phyloP scores from a whole-genome alignment of 2,329 filamentous ascomycete species.

The Calycina marina region DNA sequence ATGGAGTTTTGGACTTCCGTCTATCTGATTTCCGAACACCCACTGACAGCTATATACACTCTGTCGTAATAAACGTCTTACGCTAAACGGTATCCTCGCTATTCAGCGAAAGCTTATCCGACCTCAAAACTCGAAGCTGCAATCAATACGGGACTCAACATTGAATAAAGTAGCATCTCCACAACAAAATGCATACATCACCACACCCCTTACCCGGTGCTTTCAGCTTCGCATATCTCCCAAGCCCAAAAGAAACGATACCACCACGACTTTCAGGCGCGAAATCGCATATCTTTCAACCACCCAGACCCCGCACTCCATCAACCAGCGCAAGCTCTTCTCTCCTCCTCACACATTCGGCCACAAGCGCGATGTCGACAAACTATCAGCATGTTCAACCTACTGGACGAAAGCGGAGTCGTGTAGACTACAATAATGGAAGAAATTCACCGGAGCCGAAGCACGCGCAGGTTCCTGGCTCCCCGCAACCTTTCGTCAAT shows the following conservation, averaged over 20 bases:
- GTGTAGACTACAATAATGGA: conserved; percentile 7
- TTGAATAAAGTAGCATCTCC: too few species aligned
- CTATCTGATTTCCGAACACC: too few species aligned
- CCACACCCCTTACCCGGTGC: conserved; percentile 13
- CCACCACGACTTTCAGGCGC: conserved; percentile 19
- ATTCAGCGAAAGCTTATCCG: too few species aligned
- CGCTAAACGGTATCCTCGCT: too few species aligned
- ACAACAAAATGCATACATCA: conserved; percentile 8
- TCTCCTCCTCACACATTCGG: conserved; percentile 18
- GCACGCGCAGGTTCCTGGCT: conserved; percentile 8
- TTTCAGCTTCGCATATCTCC: conserved; percentile 12
- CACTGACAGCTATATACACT: too few species aligned
- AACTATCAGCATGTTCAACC: background rate
- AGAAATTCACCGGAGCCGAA: conserved; percentile 6
- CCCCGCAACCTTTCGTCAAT: conserved; percentile 32
- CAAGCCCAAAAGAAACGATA: conserved; percentile 7
- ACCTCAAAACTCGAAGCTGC: too few species aligned
- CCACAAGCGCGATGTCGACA: conserved; percentile 4
- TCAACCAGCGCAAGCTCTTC: conserved; percentile 23
- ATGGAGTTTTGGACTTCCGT: too few species aligned
- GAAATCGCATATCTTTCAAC: conserved; percentile 28
- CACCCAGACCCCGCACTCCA: conserved; percentile 27
- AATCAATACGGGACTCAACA: too few species aligned
- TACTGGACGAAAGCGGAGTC: conserved; percentile 9
- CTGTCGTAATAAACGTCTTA: too few species aligned